Conservation (phyloP, 2,329 filamentous ascomycete species). For the Botrytis byssoidea region DNA sequence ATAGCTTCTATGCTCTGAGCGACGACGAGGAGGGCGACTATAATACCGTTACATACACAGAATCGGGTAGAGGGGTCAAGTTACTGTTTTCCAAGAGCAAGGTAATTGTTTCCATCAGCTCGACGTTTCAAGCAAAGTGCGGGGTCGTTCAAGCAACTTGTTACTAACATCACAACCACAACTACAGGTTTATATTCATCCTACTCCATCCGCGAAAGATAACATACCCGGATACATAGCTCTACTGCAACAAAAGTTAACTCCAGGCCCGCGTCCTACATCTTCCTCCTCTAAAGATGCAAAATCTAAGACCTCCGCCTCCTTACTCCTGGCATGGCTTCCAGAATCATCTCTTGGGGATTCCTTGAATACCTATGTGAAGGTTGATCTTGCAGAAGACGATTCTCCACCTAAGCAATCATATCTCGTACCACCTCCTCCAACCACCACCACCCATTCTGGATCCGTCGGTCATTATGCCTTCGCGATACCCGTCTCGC, state of each 20-base stretch:
- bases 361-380: constrained; percentile 85
- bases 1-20: constrained; percentile 91
- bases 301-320: constrained; percentile 57
- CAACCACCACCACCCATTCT: constrained; percentile 75
- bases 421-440: constrained; percentile 87
- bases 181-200: constrained; percentile 86
- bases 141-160: constrained; percentile 17
- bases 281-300: constrained; percentile 42
- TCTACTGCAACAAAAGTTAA: constrained; percentile 81
- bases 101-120: constrained; percentile 46
- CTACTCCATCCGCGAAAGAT: constrained; percentile 87
- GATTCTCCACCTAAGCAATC: constrained; percentile 80
- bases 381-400: constrained; percentile 83
- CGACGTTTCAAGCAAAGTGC: constrained; percentile 11
- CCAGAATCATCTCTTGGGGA: constrained; percentile 87
- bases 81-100: constrained; percentile 96
- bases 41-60: constrained; percentile 82
- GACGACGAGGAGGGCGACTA: constrained; percentile 96
- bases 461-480: constrained; percentile 76
- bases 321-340: constrained; percentile 87
- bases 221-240: constrained; percentile 95
- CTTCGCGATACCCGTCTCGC: constrained; percentile 85
- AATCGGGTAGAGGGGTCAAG: constrained; percentile 81
- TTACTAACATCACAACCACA: constrained; percentile 25
- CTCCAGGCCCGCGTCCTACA: constrained; percentile 36